Base-by-base conservation (phyloP, 2,329 filamentous ascomycete genomes). In the Penicillium concentricum region DNA sequence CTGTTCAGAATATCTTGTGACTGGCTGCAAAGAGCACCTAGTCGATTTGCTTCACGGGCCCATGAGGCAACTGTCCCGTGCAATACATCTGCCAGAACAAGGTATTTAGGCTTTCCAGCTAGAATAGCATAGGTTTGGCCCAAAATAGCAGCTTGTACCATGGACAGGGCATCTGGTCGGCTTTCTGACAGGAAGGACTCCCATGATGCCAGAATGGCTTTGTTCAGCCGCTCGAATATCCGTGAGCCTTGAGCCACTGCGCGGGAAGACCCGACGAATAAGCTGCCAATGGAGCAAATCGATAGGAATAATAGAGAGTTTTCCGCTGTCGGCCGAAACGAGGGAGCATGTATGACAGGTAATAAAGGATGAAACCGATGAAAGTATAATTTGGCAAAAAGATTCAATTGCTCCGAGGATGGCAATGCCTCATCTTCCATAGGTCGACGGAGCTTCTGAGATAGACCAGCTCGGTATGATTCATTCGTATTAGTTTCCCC, bases 241-340 rank as follows among this genome's bases (percentile, higher is more conserved):
- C 64, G 58, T 5, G 61, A 57, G 0, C 69, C 68, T 46, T 71
- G 69, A 2, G 62, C 55, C 15, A 65, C 43, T 6, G 71, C 73
- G 51, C 61, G 53, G 0, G 68, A 56, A 0, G 69, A 72, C 8
- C 73, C 74, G 1, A 72, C 62, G 32, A 75, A 74, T 1, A 75
- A 63, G 34, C 70, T 71, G 1, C 74, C 74, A 3, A 75, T 58
- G 0, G 74, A 75, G 52, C 74, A 76, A 15, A 76, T 71, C 0
- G 73, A 75, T 34, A 75, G 45, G 2, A 75, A 63, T 2, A 76
- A 56, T 22, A 73, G 59, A 8, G 71, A 70, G 16, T 67, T 70
- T 49, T 69, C 61, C 9, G 59, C 51, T 2, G 61, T 64, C 13
- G 67, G 68, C 9, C 64, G 55, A 13, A 64, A 64, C 1, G 61